These are phyloP conservation scores for Sinapis alba DNA, from an alignment of 441 rosid genomes.

Conservation along the genomic window DNA sequence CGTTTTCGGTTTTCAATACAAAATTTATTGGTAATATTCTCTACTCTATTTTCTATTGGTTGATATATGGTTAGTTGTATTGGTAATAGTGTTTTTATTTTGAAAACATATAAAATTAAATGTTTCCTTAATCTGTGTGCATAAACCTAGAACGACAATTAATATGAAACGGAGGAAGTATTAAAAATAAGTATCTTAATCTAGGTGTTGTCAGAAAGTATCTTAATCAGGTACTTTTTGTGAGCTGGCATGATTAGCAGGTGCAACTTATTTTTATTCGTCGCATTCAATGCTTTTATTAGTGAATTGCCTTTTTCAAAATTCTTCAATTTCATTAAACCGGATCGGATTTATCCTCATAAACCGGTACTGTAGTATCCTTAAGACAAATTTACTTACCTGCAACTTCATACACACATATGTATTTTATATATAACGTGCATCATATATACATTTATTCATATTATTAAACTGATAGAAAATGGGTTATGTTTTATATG, in stretches of 20 bases:
- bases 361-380: not conserved
- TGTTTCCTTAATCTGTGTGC: too few relatives aligned
- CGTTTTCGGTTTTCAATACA: too few relatives aligned
- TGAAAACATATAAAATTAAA: too few relatives aligned
- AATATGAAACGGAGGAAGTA: too few relatives aligned
- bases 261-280: not conserved
- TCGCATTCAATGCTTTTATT: slow-evolving; percentile 13
- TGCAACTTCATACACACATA: not conserved
- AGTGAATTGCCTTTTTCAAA: slow-evolving; percentile 7
- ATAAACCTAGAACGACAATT: too few relatives aligned
- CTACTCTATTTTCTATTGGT: too few relatives aligned
- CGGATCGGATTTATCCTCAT: not conserved
- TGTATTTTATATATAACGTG: not conserved
- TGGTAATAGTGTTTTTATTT: too few relatives aligned
- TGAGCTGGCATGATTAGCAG: slow-evolving; percentile 39
- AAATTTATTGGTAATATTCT: too few relatives aligned
- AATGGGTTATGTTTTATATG: not conserved
- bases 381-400: not conserved
- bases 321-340: slow-evolving; percentile 8
- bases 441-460: not conserved
- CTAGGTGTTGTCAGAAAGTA: not conserved
- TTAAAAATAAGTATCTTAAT: not conserved
- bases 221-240: slow-evolving; percentile 5
- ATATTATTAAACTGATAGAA: not conserved
- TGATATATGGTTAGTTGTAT: too few relatives aligned